A percentile compares a stretch with the other conserved stretches of the same genome.
Evolutionary conservation across 192 early-diverging fungal genomes (phyloP).

Genomic region (Rhizophagus sp.): DNA sequence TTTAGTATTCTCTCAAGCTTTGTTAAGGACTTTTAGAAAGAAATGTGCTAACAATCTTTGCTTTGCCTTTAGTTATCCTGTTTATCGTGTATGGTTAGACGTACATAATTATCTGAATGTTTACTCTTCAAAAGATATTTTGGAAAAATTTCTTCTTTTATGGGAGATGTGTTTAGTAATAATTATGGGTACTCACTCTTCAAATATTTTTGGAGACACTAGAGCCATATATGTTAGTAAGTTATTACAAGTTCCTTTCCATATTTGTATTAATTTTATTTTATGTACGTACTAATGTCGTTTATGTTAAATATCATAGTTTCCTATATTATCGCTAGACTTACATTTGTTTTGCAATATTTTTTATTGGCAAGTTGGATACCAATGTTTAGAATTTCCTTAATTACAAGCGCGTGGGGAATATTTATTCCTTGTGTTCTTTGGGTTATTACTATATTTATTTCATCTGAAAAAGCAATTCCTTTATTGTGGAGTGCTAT

Average conservation of each 20-base stretch:
- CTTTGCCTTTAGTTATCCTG: conserved; percentile 16
- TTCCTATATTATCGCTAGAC: conserved; percentile 2
- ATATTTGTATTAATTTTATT: background rate
- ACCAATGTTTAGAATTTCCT: conserved; percentile 21
- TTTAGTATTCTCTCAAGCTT: background rate
- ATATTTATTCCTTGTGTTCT: conserved; percentile 21
- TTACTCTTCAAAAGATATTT: conserved; percentile 28
- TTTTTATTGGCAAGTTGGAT: background rate
- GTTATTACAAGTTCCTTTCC: background rate
- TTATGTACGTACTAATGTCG: background rate
- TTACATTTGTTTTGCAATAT: background rate
- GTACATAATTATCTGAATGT: conserved; percentile 25
- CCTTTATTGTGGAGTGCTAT: conserved; percentile 7
- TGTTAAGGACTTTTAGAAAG: background rate
- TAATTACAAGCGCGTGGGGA: conserved; percentile 16
- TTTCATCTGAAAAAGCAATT: background rate
- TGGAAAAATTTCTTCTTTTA: conserved; percentile 33
- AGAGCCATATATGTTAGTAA: background rate
- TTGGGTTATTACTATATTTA: conserved; percentile 12
- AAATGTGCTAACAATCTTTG: background rate
- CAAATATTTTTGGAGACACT: background rate
- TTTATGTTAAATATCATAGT: background rate
- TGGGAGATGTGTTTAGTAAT: conserved; percentile 10
- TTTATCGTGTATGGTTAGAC: conserved; percentile 28
- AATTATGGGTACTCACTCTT: too few species aligned